A percentile compares a stretch with the other conserved stretches of the same genome.
Conservation (phyloP, 306 rosid genomes). For the Carpinus fangiana region DNA sequence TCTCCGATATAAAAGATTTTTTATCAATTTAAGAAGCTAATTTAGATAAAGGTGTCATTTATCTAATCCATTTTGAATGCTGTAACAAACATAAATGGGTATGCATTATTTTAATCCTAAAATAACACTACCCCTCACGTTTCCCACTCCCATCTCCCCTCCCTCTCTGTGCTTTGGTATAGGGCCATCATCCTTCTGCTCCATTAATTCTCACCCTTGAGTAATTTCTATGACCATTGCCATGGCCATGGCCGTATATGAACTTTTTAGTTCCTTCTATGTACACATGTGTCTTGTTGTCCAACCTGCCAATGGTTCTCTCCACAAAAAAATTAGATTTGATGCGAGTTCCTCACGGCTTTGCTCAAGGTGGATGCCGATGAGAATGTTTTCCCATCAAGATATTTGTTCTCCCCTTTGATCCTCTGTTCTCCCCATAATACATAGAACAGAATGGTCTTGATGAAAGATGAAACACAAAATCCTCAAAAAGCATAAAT, state of each 20-base stretch:
- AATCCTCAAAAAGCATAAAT: no score
- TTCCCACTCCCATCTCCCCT: no score
- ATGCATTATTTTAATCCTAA: no score
- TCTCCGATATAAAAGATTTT: no score
- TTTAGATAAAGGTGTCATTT: no score
- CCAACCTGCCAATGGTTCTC: slow-evolving; percentile 48
- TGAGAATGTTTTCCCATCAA: slow-evolving; percentile 86
- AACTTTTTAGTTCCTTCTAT: slow-evolving; percentile 90
- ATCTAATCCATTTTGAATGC: no score
- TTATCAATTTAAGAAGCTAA: no score
- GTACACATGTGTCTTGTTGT: slow-evolving; percentile 86
- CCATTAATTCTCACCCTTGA: slow-evolving; percentile 36
- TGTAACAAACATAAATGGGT: no score
- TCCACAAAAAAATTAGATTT: neutral
- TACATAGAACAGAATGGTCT: no score
- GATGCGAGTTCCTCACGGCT: slow-evolving; percentile 73
- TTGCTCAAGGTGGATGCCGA: slow-evolving; percentile 92
- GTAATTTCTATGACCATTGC: slow-evolving; percentile 46
- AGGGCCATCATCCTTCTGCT: slow-evolving; percentile 12
- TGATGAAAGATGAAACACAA: no score
- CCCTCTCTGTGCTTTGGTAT: slow-evolving; percentile 32
- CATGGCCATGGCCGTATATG: slow-evolving; percentile 85
- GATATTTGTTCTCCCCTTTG: slow-evolving; percentile 74
- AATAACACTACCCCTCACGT: no score
- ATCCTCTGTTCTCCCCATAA: slow-evolving; percentile 40